Conservation (phyloP, 2,329 filamentous ascomycete genomes). For the Rhynchosporium agropyri region DNA sequence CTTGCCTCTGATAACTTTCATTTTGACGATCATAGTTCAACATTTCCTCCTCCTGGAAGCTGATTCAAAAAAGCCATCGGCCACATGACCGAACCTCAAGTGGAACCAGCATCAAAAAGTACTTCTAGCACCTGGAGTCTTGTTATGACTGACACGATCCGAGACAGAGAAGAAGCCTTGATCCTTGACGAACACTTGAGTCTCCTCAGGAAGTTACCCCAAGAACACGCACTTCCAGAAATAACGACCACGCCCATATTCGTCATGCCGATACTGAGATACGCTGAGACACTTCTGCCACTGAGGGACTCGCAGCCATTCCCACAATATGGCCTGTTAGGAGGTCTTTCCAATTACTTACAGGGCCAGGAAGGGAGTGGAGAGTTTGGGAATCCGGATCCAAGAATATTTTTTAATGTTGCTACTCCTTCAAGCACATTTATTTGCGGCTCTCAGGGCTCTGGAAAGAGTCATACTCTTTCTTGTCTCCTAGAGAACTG, state of each 20-base stretch:
- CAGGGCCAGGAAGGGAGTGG: neutral
- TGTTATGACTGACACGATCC: neutral
- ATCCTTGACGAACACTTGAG: neutral
- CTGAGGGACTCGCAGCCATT: neutral
- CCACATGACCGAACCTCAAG: neutral
- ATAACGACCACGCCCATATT: slow-evolving; percentile 1
- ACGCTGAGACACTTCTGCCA: slow-evolving; percentile 2
- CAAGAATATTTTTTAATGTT: slow-evolving; percentile 53
- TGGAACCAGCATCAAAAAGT: neutral
- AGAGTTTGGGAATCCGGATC: slow-evolving; percentile 26
- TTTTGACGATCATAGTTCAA: too few relatives aligned
- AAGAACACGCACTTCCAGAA: slow-evolving; percentile 3
- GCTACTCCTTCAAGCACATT: slow-evolving; percentile 60
- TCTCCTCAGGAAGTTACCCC: neutral
- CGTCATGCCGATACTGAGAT: slow-evolving; percentile 5
- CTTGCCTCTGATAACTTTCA: too few relatives aligned
- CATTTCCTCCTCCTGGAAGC: too few relatives aligned
- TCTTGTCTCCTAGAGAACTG: slow-evolving; percentile 57
- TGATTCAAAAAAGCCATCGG: too few relatives aligned
- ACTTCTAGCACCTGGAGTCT: slow-evolving; percentile 1
- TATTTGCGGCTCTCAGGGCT: slow-evolving; percentile 65
- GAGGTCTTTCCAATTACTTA: neutral
- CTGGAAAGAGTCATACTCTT: slow-evolving; percentile 63
- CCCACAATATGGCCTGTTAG: slow-evolving; percentile 3
- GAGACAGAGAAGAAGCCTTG: neutral